Percentiles rank a stretch among this genome's conserved stretches.
These are phyloP conservation scores for Stephania japonica DNA, from an alignment of 164 flowering plant genomes.

Conservation along the genomic window DNA sequence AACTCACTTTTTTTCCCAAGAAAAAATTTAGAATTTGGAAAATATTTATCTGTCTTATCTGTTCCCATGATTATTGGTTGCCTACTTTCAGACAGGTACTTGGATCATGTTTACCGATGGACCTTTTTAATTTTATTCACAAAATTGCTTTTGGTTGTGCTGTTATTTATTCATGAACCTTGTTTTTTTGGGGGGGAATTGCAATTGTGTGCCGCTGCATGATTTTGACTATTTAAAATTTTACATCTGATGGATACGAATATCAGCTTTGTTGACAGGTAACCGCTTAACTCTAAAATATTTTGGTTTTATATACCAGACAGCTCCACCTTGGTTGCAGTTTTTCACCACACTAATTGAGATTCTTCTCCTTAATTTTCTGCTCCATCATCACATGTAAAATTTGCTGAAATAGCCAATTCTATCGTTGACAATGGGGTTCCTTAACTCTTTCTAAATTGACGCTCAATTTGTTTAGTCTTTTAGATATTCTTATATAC, in stretches of 20 bases:
- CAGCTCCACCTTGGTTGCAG: too few species aligned
- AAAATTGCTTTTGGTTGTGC: conserved; percentile 6
- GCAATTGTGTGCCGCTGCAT: conserved; percentile 91
- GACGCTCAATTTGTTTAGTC: not conserved
- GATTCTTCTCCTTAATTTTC: too few species aligned
- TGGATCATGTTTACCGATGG: not conserved
- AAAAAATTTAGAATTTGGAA: not conserved
- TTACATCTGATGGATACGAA: conserved; percentile 87
- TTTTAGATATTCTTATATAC: not conserved
- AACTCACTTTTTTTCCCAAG: too few species aligned
- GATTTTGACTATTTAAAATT: conserved; percentile 77
- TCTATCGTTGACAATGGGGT: not conserved
- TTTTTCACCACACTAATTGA: too few species aligned
- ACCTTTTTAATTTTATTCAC: not conserved
- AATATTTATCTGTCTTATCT: not conserved
- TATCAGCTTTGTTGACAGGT: conserved; percentile 90
- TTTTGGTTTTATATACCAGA: too few species aligned
- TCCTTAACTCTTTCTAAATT: not conserved
- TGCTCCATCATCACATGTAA: too few species aligned
- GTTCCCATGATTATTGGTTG: not conserved
- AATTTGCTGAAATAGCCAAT: not conserved
- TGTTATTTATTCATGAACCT: conserved; percentile 6
- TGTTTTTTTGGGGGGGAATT: conserved; percentile 13
- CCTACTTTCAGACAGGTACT: conserved; percentile 88
- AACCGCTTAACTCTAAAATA: too few species aligned